phyloP scores from a whole-genome alignment of 768 basidiomycete genomes.

The Panaeolus papilionaceus region DNA sequence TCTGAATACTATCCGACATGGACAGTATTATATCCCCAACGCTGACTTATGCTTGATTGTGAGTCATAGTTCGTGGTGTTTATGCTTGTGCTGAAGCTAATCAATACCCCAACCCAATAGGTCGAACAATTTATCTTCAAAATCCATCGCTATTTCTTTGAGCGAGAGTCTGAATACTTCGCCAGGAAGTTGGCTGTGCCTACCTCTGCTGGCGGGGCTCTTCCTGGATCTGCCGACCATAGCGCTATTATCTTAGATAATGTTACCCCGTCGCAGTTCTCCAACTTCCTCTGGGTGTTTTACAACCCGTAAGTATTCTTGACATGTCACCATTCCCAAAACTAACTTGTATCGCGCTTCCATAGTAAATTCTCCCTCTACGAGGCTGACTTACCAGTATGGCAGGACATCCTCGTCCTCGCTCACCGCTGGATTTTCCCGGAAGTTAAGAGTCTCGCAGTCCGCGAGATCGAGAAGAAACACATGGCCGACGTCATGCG shows the following conservation, averaged over 20 bases:
- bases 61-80: slow-evolving; percentile 25
- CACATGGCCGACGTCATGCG: slow-evolving; percentile 55
- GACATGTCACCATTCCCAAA: not conserved
- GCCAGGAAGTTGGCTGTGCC: slow-evolving; percentile 38
- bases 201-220: slow-evolving; percentile 35
- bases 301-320: slow-evolving; percentile 54
- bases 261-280: slow-evolving; percentile 46
- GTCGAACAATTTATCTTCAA: slow-evolving; percentile 62
- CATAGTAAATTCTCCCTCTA: slow-evolving; percentile 62
- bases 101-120: slow-evolving; percentile 36
- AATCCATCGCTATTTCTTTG: slow-evolving; percentile 68
- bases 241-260: slow-evolving; percentile 49
- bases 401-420: slow-evolving; percentile 60
- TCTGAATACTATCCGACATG: slow-evolving; percentile 32
- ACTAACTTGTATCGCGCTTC: not conserved
- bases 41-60: slow-evolving; percentile 64
- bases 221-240: slow-evolving; percentile 44
- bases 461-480: slow-evolving; percentile 58
- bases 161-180: slow-evolving; percentile 63
- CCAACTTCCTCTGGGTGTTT: slow-evolving; percentile 57
- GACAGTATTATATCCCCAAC: slow-evolving; percentile 55
- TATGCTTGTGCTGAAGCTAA: not conserved
- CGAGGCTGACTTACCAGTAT: slow-evolving; percentile 52
- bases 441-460: slow-evolving; percentile 56
- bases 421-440: slow-evolving; percentile 61